These are phyloP conservation scores for Megacollybia marginata DNA, from an alignment of 768 basidiomycete species.

Conservation along the genomic window DNA sequence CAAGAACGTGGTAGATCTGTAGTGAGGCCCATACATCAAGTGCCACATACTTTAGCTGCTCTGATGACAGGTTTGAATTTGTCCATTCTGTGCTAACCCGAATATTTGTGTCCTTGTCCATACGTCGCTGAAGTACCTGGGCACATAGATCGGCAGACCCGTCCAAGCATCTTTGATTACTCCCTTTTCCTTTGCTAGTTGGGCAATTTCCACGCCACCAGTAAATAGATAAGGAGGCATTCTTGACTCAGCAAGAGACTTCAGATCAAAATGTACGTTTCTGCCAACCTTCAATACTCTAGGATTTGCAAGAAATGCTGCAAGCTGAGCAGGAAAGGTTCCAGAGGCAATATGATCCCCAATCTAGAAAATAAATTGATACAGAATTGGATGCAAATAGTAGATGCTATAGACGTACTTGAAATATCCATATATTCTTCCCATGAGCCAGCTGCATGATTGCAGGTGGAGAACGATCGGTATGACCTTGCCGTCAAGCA, in stretches of 20 bases:
- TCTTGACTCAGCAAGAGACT: neutral
- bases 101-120: neutral
- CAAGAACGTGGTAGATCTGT: no score
- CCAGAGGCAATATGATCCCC: neutral
- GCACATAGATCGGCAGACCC: neutral
- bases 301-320: neutral
- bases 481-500: conserved; percentile 8
- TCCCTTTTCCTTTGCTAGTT: neutral
- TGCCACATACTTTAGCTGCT: neutral
- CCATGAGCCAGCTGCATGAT: conserved; percentile 14
- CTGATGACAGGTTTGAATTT: neutral
- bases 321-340: neutral
- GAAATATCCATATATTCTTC: conserved; percentile 12
- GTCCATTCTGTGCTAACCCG: neutral
- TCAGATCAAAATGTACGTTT: neutral
- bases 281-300: neutral
- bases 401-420: conserved; percentile 4
- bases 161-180: neutral
- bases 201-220: neutral
- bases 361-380: neutral
- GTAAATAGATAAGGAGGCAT: neutral
- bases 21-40: neutral
- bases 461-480: conserved; percentile 11
- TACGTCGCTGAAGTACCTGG: neutral
- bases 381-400: neutral